phyloP scores from a whole-genome alignment of 2,329 filamentous ascomycete genomes.

The Talaromyces sp. region DNA sequence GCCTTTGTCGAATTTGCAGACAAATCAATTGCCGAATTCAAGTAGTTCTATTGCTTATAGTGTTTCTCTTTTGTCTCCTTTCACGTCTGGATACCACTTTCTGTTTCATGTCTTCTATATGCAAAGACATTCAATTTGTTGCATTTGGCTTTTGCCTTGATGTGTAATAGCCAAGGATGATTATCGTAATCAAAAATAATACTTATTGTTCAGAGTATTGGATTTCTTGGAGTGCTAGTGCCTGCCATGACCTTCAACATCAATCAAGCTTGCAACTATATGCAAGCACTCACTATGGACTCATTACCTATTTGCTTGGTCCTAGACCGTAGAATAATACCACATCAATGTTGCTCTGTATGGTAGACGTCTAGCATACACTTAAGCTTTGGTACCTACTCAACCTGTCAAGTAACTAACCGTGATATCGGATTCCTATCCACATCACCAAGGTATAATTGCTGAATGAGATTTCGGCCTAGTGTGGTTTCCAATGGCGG shows the following conservation, averaged over 20 bases:
- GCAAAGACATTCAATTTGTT: not conserved
- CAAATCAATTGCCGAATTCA: not conserved
- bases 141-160: too few relatives aligned
- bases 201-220: not conserved
- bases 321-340: not conserved
- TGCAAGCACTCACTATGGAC: not conserved
- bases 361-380: not conserved
- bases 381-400: not conserved
- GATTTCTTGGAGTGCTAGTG: not conserved
- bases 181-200: not conserved
- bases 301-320: not conserved
- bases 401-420: not conserved
- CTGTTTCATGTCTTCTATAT: not conserved
- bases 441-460: not conserved
- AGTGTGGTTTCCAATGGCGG: not conserved
- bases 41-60: not conserved
- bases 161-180: not conserved
- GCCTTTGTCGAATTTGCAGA: slow-evolving; percentile 20
- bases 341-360: not conserved
- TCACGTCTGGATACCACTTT: not conserved
- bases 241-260: not conserved
- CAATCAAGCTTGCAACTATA: not conserved
- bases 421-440: not conserved
- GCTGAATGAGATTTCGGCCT: not conserved
- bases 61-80: not conserved